Evolutionary conservation across 1,284 basidiomycete species (phyloP).

Genomic region (Singerocomus rubriflavus): DNA sequence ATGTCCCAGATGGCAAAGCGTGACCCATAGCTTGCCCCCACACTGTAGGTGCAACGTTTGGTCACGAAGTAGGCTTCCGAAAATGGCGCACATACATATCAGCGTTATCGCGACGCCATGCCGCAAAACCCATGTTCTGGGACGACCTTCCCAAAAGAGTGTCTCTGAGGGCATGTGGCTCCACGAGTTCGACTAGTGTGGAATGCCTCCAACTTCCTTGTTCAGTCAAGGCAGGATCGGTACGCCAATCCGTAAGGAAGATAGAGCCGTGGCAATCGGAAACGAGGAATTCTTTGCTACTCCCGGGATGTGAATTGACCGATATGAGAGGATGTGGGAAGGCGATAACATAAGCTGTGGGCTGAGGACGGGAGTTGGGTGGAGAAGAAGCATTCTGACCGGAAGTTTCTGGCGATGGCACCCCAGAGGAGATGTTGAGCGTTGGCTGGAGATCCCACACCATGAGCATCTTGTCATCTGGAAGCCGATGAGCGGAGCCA

Average conservation of each 20-base stretch:
- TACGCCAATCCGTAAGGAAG: constrained; percentile 75
- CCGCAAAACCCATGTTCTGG: constrained; percentile 54
- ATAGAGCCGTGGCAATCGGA: constrained; percentile 70
- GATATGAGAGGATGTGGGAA: constrained; percentile 67
- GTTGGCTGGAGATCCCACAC: constrained; percentile 75
- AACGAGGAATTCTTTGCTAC: constrained; percentile 73
- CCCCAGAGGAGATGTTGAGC: constrained; percentile 39
- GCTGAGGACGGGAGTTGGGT: constrained; percentile 47
- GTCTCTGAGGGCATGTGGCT: constrained; percentile 59
- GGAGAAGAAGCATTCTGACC: constrained; percentile 20
- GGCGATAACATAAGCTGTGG: constrained; percentile 69
- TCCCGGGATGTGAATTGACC: constrained; percentile 67
- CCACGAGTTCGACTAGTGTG: constrained; percentile 65
- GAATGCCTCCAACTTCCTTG: constrained; percentile 56
- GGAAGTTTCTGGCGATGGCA: constrained; percentile 30
- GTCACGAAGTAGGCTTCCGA: constrained; percentile 3
- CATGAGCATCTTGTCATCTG: constrained; percentile 79
- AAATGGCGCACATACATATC: constrained; percentile 58
- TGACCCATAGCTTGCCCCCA: constrained; percentile 69
- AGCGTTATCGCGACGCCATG: constrained; percentile 64
- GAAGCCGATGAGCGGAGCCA: constrained; percentile 3
- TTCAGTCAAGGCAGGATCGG: constrained; percentile 56
- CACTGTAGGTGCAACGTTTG: constrained; percentile 38
- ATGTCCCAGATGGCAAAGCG: constrained; percentile 75
- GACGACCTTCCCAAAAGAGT: constrained; percentile 45